phyloP scores from a whole-genome alignment of 768 basidiomycete species.

The Hygrophoropsis aurantiaca region DNA sequence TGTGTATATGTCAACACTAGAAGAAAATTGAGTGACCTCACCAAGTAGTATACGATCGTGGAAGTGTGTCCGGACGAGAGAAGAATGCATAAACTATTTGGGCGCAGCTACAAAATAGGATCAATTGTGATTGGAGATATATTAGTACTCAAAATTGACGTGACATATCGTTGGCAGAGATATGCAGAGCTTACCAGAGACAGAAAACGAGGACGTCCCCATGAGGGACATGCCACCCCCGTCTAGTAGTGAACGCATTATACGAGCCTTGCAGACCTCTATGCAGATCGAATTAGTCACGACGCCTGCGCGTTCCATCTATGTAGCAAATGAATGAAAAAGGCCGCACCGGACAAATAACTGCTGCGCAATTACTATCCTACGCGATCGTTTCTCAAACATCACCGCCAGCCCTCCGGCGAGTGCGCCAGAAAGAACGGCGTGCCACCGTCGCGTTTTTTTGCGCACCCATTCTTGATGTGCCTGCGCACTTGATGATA shows the following conservation, averaged over 20 bases:
- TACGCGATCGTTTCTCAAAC: slow-evolving; percentile 69
- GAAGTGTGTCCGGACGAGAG: slow-evolving; percentile 79
- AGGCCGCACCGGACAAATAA: slow-evolving; percentile 76
- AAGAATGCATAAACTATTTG: slow-evolving; percentile 86
- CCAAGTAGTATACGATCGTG: slow-evolving; percentile 76
- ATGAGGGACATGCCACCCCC: slow-evolving; percentile 71
- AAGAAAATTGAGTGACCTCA: too few relatives aligned
- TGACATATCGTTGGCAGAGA: neutral
- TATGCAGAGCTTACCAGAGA: slow-evolving; percentile 51
- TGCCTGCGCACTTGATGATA: slow-evolving; percentile 63
- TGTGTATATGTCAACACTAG: too few relatives aligned
- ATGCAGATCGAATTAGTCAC: neutral
- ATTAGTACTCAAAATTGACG: too few relatives aligned
- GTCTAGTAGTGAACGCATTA: slow-evolving; percentile 70
- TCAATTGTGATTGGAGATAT: too few relatives aligned
- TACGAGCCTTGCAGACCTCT: slow-evolving; percentile 91
- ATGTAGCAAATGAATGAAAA: neutral
- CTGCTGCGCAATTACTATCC: slow-evolving; percentile 78
- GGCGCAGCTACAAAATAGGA: slow-evolving; percentile 54
- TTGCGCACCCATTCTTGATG: slow-evolving; percentile 65
- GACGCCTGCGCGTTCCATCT: too few relatives aligned
- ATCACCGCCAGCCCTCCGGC: slow-evolving; percentile 73
- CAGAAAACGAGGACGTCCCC: slow-evolving; percentile 84
- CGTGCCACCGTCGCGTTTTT: slow-evolving; percentile 74
- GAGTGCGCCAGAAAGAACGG: slow-evolving; percentile 73